phyloP scores from a whole-genome alignment of 257 asterid species.

The Nicotiana attenuata region DNA sequence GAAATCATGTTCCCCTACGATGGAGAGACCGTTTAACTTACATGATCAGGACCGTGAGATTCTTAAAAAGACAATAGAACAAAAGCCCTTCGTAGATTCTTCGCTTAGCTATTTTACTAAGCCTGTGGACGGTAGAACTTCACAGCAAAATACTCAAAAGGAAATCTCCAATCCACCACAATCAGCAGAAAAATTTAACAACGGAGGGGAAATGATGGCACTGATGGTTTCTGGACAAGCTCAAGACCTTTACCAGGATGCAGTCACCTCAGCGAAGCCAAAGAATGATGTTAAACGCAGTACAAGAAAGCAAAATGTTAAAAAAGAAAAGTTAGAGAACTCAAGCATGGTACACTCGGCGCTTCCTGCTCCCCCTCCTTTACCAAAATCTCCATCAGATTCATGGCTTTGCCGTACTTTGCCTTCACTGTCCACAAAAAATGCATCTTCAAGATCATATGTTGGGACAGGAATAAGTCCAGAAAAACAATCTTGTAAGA shows the following conservation, averaged over 20 bases:
- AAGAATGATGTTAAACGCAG: conserved; percentile 16
- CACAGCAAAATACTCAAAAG: conserved; percentile 19
- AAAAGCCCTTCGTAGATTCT: conserved; percentile 21
- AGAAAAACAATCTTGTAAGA: conserved; percentile 26
- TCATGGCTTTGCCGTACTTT: conserved; percentile 93
- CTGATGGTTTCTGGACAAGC: conserved; percentile 22
- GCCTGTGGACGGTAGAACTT: conserved; percentile 14
- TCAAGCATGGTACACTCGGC: conserved; percentile 8
- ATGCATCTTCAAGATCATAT: conserved; percentile 22
- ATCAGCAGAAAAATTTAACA: conserved; percentile 13
- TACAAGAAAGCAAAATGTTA: conserved; percentile 17
- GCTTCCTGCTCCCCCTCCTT: conserved; percentile 57
- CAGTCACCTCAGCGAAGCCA: conserved; percentile 9
- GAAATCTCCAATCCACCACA: conserved; percentile 11
- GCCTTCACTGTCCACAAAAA: conserved; percentile 52
- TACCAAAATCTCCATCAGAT: conserved; percentile 80
- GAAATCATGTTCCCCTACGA: conserved; percentile 21
- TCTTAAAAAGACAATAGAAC: conserved; percentile 21
- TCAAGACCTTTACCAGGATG: conserved; percentile 15
- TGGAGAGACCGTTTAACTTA: conserved; percentile 14
- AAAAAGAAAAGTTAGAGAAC: conserved; percentile 13
- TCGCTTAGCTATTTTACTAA: conserved; percentile 18
- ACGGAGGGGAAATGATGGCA: conserved; percentile 5
- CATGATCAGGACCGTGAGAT: conserved; percentile 19
- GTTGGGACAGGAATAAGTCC: conserved; percentile 25